These are phyloP conservation scores for Dunaliella primolecta DNA, from an alignment of 139 green algal species.

Conservation along the genomic window DNA sequence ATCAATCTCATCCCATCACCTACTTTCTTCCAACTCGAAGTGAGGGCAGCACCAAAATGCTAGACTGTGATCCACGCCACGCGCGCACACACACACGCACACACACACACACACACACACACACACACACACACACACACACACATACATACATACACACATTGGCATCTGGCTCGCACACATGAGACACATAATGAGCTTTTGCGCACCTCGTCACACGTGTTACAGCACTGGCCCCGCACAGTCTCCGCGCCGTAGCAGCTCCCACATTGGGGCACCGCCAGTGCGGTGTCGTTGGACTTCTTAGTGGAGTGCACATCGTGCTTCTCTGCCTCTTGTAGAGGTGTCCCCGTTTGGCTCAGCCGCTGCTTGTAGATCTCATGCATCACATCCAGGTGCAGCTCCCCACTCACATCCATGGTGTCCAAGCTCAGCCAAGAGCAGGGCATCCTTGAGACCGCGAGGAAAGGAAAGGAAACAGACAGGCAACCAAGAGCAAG, in stretches of 20 bases:
- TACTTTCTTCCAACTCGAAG: too few species aligned
- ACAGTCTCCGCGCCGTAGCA: constrained; percentile 90
- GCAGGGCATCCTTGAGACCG: constrained; percentile 87
- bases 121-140: too few species aligned
- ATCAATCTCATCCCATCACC: too few species aligned
- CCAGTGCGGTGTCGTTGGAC: constrained; percentile 12
- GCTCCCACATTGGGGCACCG: constrained; percentile 64
- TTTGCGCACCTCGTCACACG: constrained; percentile 92
- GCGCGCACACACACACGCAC: not conserved
- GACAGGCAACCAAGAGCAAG: too few species aligned
- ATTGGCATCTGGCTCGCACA: too few species aligned
- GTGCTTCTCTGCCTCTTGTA: constrained; percentile 64
- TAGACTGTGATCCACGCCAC: not conserved
- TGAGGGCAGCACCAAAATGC: not conserved
- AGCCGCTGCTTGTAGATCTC: constrained; percentile 80
- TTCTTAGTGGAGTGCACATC: constrained; percentile 50
- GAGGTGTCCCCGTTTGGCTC: constrained; percentile 36
- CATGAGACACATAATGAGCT: too few species aligned
- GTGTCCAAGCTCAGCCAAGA: constrained; percentile 88
- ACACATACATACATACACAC: too few species aligned
- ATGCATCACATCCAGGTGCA: constrained; percentile 92
- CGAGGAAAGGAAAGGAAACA: too few species aligned
- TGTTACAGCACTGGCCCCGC: constrained; percentile 87
- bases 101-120: too few species aligned
- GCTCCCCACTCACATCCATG: constrained; percentile 95